phyloP scores from a whole-genome alignment of 331 rosid species.

The Quercus phellos region DNA sequence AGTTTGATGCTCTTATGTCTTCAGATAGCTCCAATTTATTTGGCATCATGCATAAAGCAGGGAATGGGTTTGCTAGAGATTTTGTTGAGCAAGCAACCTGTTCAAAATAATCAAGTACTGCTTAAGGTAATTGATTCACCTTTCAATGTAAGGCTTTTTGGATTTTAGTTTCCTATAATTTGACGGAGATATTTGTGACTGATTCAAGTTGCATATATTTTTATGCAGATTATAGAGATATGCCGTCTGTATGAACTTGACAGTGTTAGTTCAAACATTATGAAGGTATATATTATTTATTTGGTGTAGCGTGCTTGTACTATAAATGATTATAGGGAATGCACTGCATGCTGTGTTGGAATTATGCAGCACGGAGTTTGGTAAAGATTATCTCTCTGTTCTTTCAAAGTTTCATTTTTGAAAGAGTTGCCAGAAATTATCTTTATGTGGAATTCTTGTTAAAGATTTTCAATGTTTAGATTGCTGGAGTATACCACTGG shows the following conservation, averaged over 20 bases:
- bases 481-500: slow-evolving; percentile 91
- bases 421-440: not conserved
- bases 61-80: slow-evolving; percentile 86
- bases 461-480: slow-evolving; percentile 34
- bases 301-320: slow-evolving; percentile 11
- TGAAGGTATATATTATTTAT: slow-evolving; percentile 52
- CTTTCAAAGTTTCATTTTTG: not conserved
- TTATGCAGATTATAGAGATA: slow-evolving; percentile 79
- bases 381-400: not conserved
- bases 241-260: slow-evolving; percentile 83
- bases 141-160: not conserved
- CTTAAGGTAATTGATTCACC: slow-evolving; percentile 60
- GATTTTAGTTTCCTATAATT: not conserved
- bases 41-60: slow-evolving; percentile 85
- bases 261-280: slow-evolving; percentile 62
- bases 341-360: not conserved
- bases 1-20: slow-evolving; percentile 27
- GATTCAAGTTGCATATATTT: slow-evolving; percentile 14
- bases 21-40: slow-evolving; percentile 95
- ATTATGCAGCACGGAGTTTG: not conserved
- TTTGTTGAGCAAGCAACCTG: slow-evolving; percentile 65
- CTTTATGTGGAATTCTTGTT: not conserved
- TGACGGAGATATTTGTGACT: slow-evolving; percentile 24
- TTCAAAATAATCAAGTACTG: slow-evolving; percentile 57
- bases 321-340: not conserved